Base-by-base conservation (phyloP, 441 rosid genomes). In the Sinapis alba region DNA sequence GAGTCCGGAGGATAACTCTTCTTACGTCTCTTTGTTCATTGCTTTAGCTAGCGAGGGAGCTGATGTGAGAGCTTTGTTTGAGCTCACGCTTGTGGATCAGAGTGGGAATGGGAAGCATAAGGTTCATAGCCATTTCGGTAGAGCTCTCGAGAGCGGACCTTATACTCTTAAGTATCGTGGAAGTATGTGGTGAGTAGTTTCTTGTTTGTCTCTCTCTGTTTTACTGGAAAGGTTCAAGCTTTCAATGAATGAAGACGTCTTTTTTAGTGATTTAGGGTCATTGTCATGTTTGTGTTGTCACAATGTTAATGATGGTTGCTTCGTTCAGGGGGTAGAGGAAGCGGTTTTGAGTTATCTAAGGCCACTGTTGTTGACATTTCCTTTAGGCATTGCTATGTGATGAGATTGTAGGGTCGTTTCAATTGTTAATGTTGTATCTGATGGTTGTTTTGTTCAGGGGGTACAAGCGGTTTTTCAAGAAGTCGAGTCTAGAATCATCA, bases 401-500 rank as follows among this genome's bases (percentile, higher is more conserved):
- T 69, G 85, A 50, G 86, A 83, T 56, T 87, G 83, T 92, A 86
- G 76, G 69, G 47, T 16, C 7, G 54, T 50, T 18, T 50, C 23
- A 19, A 3, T 65, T 65, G 16, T 68, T 19, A 16, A 23, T 34
- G 69, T 59, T 63, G 71, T 71, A 16, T 41, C 18, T 75, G 65
- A 20, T 57, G 43, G 11, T 56, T 70, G 64, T 3, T 74, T 82
- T 10, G 12, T 83, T 68, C 85, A 94, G 99, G 99, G 98, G 98
- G 65, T 96, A 92, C 79, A 94, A 96, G 69, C 84, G 98, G 13
- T 96, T 96, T 82, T 96, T 84, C 78, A 94, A 79, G 76, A 86
- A 97, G 78, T 77, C 81, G 64, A 85, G 81, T 34, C 72, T 94
- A 16, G 98, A 96, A 80, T 72, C 94, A 60, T 96, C 99, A 1